Evolutionary conservation across 2,329 filamentous ascomycete species (phyloP).

Genomic region (Hortaea werneckii): DNA sequence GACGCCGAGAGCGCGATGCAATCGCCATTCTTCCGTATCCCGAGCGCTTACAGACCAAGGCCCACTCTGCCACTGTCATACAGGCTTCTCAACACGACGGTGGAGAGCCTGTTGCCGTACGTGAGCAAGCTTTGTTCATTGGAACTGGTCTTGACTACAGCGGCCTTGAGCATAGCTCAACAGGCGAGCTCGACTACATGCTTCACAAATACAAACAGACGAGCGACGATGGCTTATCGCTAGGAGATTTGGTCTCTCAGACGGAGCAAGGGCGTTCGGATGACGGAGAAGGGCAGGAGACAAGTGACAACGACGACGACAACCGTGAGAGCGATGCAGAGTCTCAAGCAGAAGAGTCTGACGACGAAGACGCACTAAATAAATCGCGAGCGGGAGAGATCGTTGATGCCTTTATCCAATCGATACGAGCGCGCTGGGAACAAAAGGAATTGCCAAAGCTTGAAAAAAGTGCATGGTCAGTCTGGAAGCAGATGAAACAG

Average conservation of each 20-base stretch:
- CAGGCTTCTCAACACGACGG: slow-evolving; percentile 5
- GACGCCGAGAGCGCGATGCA: slow-evolving; percentile 13
- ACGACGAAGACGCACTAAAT: slow-evolving; percentile 22
- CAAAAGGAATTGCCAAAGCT: slow-evolving; percentile 46
- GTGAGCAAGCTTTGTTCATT: slow-evolving; percentile 17
- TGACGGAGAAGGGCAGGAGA: neutral
- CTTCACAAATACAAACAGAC: slow-evolving; percentile 16
- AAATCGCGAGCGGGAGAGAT: slow-evolving; percentile 40
- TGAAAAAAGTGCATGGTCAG: slow-evolving; percentile 44
- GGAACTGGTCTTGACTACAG: slow-evolving; percentile 2
- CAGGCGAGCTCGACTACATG: slow-evolving; percentile 19
- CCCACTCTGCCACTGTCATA: slow-evolving; percentile 23
- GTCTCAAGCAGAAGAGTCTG: slow-evolving; percentile 41
- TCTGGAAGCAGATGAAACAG: slow-evolving; percentile 52
- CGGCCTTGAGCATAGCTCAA: neutral
- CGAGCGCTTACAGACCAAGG: slow-evolving; percentile 9
- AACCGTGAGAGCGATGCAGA: slow-evolving; percentile 6
- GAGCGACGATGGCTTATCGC: slow-evolving; percentile 27
- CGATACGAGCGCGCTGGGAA: slow-evolving; percentile 48
- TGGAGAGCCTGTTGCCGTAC: slow-evolving; percentile 14
- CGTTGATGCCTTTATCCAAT: slow-evolving; percentile 45
- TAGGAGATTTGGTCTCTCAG: slow-evolving; percentile 1
- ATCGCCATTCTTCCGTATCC: slow-evolving; percentile 24
- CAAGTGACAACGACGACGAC: slow-evolving; percentile 14
- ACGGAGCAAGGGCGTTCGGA: slow-evolving; percentile 3